Conservation (phyloP, 805 yeast species). For the Saccharomyces eubayanus region DNA sequence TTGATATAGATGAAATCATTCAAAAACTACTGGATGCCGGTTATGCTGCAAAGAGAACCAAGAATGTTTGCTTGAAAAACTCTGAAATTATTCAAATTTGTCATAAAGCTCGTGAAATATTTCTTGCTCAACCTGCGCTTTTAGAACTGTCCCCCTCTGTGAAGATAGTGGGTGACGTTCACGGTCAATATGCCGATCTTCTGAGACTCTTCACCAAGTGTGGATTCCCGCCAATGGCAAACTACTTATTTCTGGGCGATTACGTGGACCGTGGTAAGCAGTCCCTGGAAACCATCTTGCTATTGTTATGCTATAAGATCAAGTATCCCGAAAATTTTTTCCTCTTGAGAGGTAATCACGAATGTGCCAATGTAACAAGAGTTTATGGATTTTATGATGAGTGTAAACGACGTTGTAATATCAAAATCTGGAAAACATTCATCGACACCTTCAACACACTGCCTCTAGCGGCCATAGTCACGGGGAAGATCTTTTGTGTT, state of each 20-base stretch:
- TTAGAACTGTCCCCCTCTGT: constrained; percentile 77
- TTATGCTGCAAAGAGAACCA: constrained; percentile 85
- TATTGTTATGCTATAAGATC: constrained; percentile 83
- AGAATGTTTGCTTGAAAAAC: constrained; percentile 76
- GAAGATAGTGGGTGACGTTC: constrained; percentile 84
- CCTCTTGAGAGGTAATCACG: constrained; percentile 91
- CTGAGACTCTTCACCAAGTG: constrained; percentile 86
- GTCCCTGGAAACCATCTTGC: constrained; percentile 79
- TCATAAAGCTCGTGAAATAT: constrained; percentile 77
- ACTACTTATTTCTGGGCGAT: constrained; percentile 87
- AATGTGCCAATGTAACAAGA: constrained; percentile 90
- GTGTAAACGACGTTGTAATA: constrained; percentile 84
- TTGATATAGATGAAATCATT: constrained; percentile 78
- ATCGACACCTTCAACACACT: constrained; percentile 90
- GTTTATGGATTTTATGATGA: constrained; percentile 97
- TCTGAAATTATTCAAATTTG: constrained; percentile 81
- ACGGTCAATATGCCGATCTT: constrained; percentile 90
- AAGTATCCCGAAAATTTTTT: constrained; percentile 95
- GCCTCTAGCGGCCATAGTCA: constrained; percentile 91
- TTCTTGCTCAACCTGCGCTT: constrained; percentile 80
- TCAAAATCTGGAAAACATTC: constrained; percentile 87
- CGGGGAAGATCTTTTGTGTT: constrained; percentile 83
- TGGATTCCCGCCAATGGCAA: constrained; percentile 92
- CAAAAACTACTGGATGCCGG: constrained; percentile 91
- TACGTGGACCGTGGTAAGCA: constrained; percentile 97